These are phyloP conservation scores for Leishmania braziliensis DNA, from an alignment of 208 protist species.

Conservation along the genomic window DNA sequence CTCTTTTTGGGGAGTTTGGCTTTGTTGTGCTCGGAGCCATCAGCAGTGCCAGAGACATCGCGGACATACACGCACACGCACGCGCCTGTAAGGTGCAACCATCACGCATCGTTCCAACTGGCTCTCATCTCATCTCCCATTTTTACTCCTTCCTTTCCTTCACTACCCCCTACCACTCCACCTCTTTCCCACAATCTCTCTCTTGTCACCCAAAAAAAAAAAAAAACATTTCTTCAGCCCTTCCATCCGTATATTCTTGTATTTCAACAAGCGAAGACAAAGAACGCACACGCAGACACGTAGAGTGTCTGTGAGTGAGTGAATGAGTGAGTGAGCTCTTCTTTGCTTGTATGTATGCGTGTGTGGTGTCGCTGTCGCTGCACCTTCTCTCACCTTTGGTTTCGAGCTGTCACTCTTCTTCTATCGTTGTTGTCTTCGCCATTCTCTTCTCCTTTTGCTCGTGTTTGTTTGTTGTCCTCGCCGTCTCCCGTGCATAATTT, in stretches of 20 bases:
- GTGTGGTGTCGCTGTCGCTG: neutral
- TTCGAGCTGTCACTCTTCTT: neutral
- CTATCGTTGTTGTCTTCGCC: neutral
- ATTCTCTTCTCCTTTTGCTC: neutral
- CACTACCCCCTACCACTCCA: neutral
- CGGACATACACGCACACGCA: neutral
- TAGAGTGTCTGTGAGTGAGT: neutral
- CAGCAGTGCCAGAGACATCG: neutral
- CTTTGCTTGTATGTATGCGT: neutral
- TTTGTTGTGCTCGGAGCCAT: neutral
- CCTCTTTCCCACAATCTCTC: neutral
- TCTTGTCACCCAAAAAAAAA: neutral
- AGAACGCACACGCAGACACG: neutral
- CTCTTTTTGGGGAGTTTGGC: neutral
- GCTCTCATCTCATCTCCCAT: neutral
- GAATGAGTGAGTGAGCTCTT: neutral
- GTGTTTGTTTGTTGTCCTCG: neutral
- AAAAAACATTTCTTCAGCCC: neutral
- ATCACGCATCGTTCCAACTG: slow-evolving; percentile 1
- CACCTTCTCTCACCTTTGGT: neutral
- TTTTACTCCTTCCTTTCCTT: neutral
- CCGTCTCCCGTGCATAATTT: too few relatives aligned
- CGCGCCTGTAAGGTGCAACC: neutral
- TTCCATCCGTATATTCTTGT: neutral
- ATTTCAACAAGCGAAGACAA: neutral